Conservation (phyloP, 2,329 filamentous ascomycete genomes). For the Neodidymelliopsis sp. region DNA sequence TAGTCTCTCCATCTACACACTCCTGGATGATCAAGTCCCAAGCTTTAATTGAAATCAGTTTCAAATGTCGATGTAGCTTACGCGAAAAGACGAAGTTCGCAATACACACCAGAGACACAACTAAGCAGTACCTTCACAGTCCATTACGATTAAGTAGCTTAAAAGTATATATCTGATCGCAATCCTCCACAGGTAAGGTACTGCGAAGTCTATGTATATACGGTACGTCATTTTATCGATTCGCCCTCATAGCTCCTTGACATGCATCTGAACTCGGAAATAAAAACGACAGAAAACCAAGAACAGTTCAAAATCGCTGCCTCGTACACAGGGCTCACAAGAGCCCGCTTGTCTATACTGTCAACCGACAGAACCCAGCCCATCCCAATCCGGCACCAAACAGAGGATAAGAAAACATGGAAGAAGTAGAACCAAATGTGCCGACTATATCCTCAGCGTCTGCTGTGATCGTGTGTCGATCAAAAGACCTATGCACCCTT, state of each 20-base stretch:
- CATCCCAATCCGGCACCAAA: constrained; percentile 34
- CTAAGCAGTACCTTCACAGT: constrained; percentile 4
- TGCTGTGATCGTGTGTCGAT: constrained; percentile 1
- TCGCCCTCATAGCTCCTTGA: constrained; percentile 38
- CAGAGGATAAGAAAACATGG: constrained; percentile 38
- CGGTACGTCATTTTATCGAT: constrained; percentile 37
- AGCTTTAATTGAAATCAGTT: too few species aligned
- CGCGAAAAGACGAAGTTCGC: too few species aligned
- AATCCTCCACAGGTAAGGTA: constrained; percentile 23
- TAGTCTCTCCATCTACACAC: too few species aligned
- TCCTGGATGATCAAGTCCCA: too few species aligned
- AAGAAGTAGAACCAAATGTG: constrained; percentile 31
- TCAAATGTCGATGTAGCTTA: too few species aligned
- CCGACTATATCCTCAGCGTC: constrained; percentile 9
- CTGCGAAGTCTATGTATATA: constrained; percentile 36
- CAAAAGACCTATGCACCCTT: constrained; percentile 28
- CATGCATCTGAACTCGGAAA: constrained; percentile 31
- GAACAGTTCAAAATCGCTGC: constrained; percentile 11
- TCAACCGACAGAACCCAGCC: constrained; percentile 36
- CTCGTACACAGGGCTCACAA: constrained; percentile 25
- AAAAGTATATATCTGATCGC: constrained; percentile 31
- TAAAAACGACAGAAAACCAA: constrained; percentile 19
- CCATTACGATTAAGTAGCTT: constrained; percentile 48
- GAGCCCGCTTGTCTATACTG: constrained; percentile 46
- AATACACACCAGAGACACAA: not conserved